Evolutionary conservation across 345 rosid genomes (phyloP), one percentile per base, ranked within the genome.

Genomic region (Eucalyptus erythrocorys): DNA sequence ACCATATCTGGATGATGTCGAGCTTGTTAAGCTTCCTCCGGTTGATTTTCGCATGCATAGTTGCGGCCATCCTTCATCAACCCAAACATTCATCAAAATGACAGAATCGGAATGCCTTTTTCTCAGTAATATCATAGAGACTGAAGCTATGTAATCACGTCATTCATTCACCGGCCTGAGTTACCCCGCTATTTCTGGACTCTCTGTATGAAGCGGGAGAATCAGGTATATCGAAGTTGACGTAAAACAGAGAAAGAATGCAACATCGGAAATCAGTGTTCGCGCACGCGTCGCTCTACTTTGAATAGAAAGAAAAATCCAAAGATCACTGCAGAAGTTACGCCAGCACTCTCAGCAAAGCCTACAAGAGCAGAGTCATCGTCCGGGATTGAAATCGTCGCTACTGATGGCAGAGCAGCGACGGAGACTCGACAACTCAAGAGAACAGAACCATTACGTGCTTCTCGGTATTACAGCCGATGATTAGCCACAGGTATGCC

Each of bases 61-160:
- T 96, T 1, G 99, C 98, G 11, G 98, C 99, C 97, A 94, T 95
- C 99, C 99, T 97, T 91, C 85, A 68, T 51, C 26, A 64, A n/a
- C 30, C 9, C 66, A 50, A 32, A 19, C 45, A 86, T 6, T 34
- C 43, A 86, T 42, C 45, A 26, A 19, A 48, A 86, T 86, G 1
- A 51, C 24, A 51, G 61, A 86, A 86, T 51, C 66, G 0, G 45
- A 32, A 19, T 0, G 61, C 53, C 30, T 10, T n/a, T 6, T 21
- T 32, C 30, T 86, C 43, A 27, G 55, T 22, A 61, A 86, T 51
- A 51, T 51, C 7, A 47, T 42, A 55, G 71, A 34, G 32, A 57
- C 43, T 22, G 48, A 47, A 21, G 14, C 37, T 24, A 87, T 26
- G 2, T 7, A 10, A 22, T 40, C 34, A 45, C 49, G 49, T 26